phyloP scores from a whole-genome alignment of 345 rosid species.

The Brassica rapa region DNA sequence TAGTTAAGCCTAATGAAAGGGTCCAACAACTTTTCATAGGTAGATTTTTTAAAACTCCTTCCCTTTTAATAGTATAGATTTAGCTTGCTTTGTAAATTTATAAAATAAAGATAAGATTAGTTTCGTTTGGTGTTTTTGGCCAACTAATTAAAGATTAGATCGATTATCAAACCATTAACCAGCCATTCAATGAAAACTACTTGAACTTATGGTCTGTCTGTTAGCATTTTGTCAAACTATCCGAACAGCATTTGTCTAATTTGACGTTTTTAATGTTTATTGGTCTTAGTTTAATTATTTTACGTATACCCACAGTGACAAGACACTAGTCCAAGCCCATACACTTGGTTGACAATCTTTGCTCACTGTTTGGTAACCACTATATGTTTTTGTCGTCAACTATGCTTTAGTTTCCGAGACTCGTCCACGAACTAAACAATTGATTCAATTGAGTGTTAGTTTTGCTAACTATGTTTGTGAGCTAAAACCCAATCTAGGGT shows the following conservation, averaged over 20 bases:
- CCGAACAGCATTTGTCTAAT: conserved; percentile 18
- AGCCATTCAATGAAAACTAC: background rate
- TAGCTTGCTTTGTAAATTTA: background rate
- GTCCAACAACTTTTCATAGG: too few relatives aligned
- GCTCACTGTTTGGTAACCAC: conserved; percentile 7
- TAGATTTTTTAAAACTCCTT: too few relatives aligned
- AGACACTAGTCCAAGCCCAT: background rate
- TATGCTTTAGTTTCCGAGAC: background rate
- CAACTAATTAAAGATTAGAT: conserved; percentile 28
- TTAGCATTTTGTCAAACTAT: background rate
- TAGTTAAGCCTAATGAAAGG: too few relatives aligned
- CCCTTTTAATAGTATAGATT: too few relatives aligned
- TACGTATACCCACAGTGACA: background rate
- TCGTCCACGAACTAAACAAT: background rate
- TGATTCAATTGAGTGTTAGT: background rate
- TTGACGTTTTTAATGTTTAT: conserved; percentile 21
- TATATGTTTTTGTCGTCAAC: background rate
- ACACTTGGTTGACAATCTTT: conserved; percentile 5
- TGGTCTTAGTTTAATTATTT: background rate
- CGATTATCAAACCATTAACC: background rate
- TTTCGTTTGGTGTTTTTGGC: conserved; percentile 27
- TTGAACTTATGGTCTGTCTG: background rate
- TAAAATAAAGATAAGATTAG: background rate
- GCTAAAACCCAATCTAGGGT: background rate
- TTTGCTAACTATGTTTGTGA: background rate